phyloP scores from a whole-genome alignment of 164 flowering plant species.

The Nymphaea thermarum region DNA sequence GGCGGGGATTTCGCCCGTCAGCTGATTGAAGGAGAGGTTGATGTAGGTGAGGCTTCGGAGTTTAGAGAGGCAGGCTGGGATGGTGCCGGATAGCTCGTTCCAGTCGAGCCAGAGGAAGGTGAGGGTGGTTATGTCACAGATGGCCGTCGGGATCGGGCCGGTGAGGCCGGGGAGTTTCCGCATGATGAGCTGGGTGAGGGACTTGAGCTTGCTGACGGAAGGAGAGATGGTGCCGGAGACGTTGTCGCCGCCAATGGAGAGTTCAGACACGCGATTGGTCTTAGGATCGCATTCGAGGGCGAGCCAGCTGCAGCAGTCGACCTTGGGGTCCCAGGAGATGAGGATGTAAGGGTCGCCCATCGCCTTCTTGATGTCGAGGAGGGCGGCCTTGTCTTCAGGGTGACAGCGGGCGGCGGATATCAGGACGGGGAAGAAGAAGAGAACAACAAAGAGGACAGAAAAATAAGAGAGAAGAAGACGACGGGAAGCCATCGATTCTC shows the following conservation, averaged over 20 bases:
- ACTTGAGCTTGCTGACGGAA: slow-evolving; percentile 47
- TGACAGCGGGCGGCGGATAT: slow-evolving; percentile 29
- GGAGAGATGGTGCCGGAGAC: slow-evolving; percentile 49
- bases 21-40: slow-evolving; percentile 46
- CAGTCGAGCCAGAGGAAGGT: slow-evolving; percentile 25
- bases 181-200: slow-evolving; percentile 37
- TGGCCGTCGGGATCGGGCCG: slow-evolving; percentile 44
- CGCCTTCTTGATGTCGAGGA: slow-evolving; percentile 43
- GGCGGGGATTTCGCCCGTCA: slow-evolving; percentile 53
- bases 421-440: slow-evolving; percentile 1
- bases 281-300: slow-evolving; percentile 29
- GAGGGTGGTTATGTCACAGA: slow-evolving; percentile 59
- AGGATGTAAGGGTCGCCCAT: slow-evolving; percentile 48
- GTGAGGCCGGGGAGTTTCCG: slow-evolving; percentile 24
- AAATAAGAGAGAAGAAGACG: not conserved
- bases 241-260: slow-evolving; percentile 25
- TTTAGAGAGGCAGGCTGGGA: slow-evolving; percentile 41
- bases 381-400: slow-evolving; percentile 50
- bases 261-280: slow-evolving; percentile 37
- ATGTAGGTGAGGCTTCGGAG: slow-evolving; percentile 29
- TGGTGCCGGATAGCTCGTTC: slow-evolving; percentile 44
- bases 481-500: too few species aligned
- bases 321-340: slow-evolving; percentile 36
- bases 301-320: slow-evolving; percentile 59
- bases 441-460: slow-evolving; percentile 3